Evolutionary conservation across 2,329 filamentous ascomycete genomes (phyloP).

Genomic region (Fusarium phyllophilum): DNA sequence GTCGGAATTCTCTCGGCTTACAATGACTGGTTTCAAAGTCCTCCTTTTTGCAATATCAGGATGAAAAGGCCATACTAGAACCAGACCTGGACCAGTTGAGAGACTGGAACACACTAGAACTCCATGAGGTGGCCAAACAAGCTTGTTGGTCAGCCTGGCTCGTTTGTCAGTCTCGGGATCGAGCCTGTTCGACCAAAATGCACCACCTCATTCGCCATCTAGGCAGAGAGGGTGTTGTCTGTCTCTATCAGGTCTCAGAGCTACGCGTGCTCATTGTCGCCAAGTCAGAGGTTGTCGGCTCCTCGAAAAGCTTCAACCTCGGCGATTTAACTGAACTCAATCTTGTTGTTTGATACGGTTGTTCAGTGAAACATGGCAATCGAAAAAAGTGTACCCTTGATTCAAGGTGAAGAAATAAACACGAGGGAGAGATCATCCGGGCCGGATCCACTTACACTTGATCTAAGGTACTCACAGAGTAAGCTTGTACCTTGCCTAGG

Average conservation of each 20-base stretch:
- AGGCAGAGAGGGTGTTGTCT: conserved; percentile 5
- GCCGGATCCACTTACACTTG: conserved; percentile 7
- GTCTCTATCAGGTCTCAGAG: conserved; percentile 2
- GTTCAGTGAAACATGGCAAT: background rate
- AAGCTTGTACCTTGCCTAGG: conserved; percentile 19
- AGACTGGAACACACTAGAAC: background rate
- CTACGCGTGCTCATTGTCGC: conserved; percentile 21
- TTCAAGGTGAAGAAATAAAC: conserved; percentile 15
- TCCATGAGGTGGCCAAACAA: background rate
- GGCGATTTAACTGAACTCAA: background rate
- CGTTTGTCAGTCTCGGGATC: conserved; percentile 3
- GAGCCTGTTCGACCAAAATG: background rate
- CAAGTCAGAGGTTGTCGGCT: background rate
- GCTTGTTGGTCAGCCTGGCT: conserved; percentile 24
- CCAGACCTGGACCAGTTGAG: conserved; percentile 4
- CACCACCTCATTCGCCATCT: background rate
- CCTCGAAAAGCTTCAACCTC: background rate
- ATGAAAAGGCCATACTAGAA: background rate
- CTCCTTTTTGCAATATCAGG: background rate
- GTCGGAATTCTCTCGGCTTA: conserved; percentile 20
- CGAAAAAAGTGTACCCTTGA: background rate
- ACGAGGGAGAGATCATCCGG: conserved; percentile 6
- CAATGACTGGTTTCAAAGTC: background rate
- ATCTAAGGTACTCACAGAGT: conserved; percentile 5
- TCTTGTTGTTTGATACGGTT: background rate